Conservation (phyloP, 225 moss, liverwort and hornwort genomes). For the Physcomitrium patens region DNA sequence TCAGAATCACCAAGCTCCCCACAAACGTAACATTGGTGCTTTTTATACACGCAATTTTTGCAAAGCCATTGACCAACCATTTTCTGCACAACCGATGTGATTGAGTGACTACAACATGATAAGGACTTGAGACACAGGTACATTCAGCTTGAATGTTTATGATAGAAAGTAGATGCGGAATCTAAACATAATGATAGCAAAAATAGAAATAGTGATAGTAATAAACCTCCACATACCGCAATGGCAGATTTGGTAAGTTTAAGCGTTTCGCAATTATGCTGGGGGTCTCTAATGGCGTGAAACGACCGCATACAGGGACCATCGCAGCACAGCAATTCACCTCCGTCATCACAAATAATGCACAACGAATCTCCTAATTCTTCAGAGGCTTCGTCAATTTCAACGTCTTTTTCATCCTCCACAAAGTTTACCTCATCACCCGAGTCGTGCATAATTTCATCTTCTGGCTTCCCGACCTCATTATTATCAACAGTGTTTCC, state of each 20-base stretch:
- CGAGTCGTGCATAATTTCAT: slow-evolving; percentile 34
- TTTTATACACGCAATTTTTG: slow-evolving; percentile 47
- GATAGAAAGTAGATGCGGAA: slow-evolving; percentile 12
- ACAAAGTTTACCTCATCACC: slow-evolving; percentile 34
- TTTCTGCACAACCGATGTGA: slow-evolving; percentile 34
- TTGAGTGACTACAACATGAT: slow-evolving; percentile 12
- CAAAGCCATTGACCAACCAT: slow-evolving; percentile 51
- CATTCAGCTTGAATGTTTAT: neutral
- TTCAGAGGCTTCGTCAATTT: slow-evolving; percentile 38
- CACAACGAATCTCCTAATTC: slow-evolving; percentile 51
- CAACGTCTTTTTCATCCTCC: slow-evolving; percentile 23
- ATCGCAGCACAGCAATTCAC: slow-evolving; percentile 57
- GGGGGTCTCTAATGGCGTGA: slow-evolving; percentile 26
- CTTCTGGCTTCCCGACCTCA: slow-evolving; percentile 22
- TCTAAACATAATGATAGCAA: slow-evolving; percentile 16
- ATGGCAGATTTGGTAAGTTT: slow-evolving; percentile 27
- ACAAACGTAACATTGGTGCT: slow-evolving; percentile 64
- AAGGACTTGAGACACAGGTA: slow-evolving; percentile 1
- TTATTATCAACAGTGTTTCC: slow-evolving; percentile 4
- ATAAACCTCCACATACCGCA: slow-evolving; percentile 44
- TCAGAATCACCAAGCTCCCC: slow-evolving; percentile 55
- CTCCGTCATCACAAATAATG: slow-evolving; percentile 62
- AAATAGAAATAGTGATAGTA: too few relatives aligned
- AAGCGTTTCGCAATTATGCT: slow-evolving; percentile 32
- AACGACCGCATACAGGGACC: slow-evolving; percentile 73